Base-by-base conservation (phyloP, 768 basidiomycete genomes). In the Trametes villosa region DNA sequence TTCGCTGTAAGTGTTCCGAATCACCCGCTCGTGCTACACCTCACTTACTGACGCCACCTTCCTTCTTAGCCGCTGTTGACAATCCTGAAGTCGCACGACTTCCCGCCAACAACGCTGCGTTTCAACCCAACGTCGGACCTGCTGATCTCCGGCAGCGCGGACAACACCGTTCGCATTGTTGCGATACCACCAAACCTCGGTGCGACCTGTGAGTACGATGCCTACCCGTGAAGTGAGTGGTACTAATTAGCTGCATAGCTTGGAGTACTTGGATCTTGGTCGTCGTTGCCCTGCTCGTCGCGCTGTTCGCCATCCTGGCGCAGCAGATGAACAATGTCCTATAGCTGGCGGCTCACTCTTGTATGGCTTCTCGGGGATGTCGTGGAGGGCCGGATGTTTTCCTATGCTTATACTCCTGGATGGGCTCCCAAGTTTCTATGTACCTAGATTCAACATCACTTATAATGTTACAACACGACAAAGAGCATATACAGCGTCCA, bases 81-180 rank as follows among this genome's bases (percentile, higher is more conserved):
- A 20, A 97, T 99, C 62, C 78, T 98, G 59, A 92, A 92, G 74
- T 92, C 97, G 0, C 96, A 98, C 73, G 94, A 96, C 60, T 94
- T 98, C 73, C 92, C 97, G 4, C 86, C 92, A 6, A 98, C 97
- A 1, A 86, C 91, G 4, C 75, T 99, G 56, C 84, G 84, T 59
- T 99, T 99, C 80, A 96, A 90, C 70, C 89, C 94, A 1, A 79
- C 86, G 7, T 87, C 89, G 13, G 85, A 80, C n/a, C 65, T 96
- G 13, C 81, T 99, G 4, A 83, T 96, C 20, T 93, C 93, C 6
- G 96, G 91, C 18, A 94, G 94, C 66, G 91, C 92, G 9, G 96
- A 98, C 75, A 94, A 92, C 72, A 86, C 89, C 2, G 77, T 98
- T 20, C 85, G 96, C 29, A 78, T 94, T 42, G 83, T 96, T 30